Evolutionary conservation across 75 land plant genomes (phyloP), one percentile per base, ranked within the genome.

Genomic region (Isoetes taiwanensis): DNA sequence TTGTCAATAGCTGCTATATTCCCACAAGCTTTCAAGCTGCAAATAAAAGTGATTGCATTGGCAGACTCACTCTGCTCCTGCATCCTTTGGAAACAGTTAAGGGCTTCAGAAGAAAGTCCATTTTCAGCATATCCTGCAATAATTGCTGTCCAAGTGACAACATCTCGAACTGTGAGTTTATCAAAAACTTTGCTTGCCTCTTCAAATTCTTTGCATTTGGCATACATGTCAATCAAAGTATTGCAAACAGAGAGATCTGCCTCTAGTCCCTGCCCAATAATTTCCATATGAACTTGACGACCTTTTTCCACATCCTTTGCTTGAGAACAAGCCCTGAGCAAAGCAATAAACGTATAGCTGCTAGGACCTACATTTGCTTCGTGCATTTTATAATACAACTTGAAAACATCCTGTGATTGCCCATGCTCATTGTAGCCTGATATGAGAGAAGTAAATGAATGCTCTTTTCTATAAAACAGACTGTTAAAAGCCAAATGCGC

Each of bases 141-240:
- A 64, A 72, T 72, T 39, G 53, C 68, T 14, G 62, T 59, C 74
- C 74, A 72, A 2, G 74, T 59, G 41, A 72, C 69, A 3, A 2
- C 53, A 65, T 72, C 64, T 24, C 54, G 58, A 9, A 28, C 27
- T 14, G 53, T 62, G 52, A 64, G 63, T 16, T 32, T 0, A 46
- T 68, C 63, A 35, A 74, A 74, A 0, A 67, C n/a, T 0, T 19
- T 46, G 2, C 60, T 41, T 0, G 74, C 74, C 19, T 37, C 28
- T 1, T 58, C 64, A 34, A 72, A 25, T 50, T 64, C 58, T 14
- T n/a, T n/a, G n/a, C 8, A 37, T 37, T 37, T 37, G 38, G 11
- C 38, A 37, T 37, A 37, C 38, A 37, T 37, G 12, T 37, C 38
- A 8, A 37, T 12, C 38, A 37, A 37, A 37, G 11, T 37, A 12